Evolutionary conservation across 2,329 filamentous ascomycete species (phyloP), one percentile per base, ranked within the genome.

Genomic region (Monilinia fructicola): DNA sequence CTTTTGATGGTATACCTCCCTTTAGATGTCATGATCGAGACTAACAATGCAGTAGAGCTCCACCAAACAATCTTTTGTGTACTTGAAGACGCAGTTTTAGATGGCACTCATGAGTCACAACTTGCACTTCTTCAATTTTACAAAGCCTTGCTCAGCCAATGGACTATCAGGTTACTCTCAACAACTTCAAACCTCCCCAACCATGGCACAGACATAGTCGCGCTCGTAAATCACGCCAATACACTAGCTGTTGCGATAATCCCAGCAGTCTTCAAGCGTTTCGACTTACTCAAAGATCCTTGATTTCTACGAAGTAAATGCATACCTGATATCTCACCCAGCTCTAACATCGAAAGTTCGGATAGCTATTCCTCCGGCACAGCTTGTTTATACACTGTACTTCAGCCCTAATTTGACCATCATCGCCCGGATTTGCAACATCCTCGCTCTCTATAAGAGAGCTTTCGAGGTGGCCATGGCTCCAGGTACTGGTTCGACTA

Each of bases 361-460:
- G 31, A 86, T 94, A 70, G 83, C 86, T 66, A 84, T 93, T 26
- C 92, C 91, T 0, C 83, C 88, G 0, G 82, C 87, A 1, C 80
- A 84, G 4, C 82, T 92, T 12, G 81, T 93, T 28, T 95, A 95
- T 78, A 83, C 83, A 12, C 80, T 95, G 50, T 81, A 88, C 69
- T 93, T 95, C 76, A 84, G 82, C 67, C 78, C 82, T 26, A 90
- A 87, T 2, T 80, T 87, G 18, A 83, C 83, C 23, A 85, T 85
- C 21, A 80, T 90, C 4, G 90, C 91, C 9, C 87, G 89, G 7
- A 83, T 92, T 44, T 92, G 87, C 74, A 82, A 83, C 59, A 82
- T 93, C 35, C 81, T 96, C 38, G 87, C 89, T 2, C 79, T 78
- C 54, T 94, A 93, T 79, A 95, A 95, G 76, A 82, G 82, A 31